phyloP scores from a whole-genome alignment of 1,139 yeast genomes.

The Debaryomycetaceae sp. region DNA sequence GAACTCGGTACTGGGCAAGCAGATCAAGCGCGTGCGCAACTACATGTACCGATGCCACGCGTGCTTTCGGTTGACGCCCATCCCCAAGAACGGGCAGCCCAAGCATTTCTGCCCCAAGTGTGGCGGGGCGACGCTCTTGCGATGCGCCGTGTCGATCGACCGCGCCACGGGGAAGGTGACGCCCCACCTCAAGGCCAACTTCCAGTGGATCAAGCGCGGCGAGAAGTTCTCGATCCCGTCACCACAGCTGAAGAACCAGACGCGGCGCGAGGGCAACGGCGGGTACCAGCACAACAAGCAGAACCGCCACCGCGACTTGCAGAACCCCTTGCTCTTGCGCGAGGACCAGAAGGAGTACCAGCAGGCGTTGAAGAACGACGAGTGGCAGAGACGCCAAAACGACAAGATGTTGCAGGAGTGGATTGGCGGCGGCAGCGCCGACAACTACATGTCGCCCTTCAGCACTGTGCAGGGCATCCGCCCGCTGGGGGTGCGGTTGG shows the following conservation, averaged over 20 bases:
- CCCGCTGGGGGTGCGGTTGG: constrained; percentile 71
- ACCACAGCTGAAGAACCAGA: constrained; percentile 64
- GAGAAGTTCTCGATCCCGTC: constrained; percentile 70
- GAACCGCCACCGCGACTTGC: constrained; percentile 50
- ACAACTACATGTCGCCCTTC: constrained; percentile 86
- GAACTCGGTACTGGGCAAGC: constrained; percentile 80
- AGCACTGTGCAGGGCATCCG: constrained; percentile 58
- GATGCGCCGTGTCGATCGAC: constrained; percentile 88
- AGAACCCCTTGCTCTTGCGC: constrained; percentile 58
- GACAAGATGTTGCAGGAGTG: constrained; percentile 83
- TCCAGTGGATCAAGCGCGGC: constrained; percentile 93
- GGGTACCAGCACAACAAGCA: constrained; percentile 68
- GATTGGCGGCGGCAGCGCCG: constrained; percentile 95
- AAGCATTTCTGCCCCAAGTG: constrained; percentile 94
- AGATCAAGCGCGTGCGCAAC: constrained; percentile 79
- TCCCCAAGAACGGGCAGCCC: constrained; percentile 71
- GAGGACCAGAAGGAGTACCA: constrained; percentile 95
- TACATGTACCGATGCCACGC: constrained; percentile 98
- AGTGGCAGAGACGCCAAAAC: constrained; percentile 82
- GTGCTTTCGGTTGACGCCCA: constrained; percentile 77
- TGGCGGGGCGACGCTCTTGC: constrained; percentile 84
- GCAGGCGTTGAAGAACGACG: constrained; percentile 80
- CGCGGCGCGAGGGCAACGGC: constrained; percentile 61
- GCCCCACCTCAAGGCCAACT: constrained; percentile 87
- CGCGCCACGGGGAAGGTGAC: constrained; percentile 74